Conservation (phyloP, 176 grass and related monocot species). For the Tuctoria greenei region DNA sequence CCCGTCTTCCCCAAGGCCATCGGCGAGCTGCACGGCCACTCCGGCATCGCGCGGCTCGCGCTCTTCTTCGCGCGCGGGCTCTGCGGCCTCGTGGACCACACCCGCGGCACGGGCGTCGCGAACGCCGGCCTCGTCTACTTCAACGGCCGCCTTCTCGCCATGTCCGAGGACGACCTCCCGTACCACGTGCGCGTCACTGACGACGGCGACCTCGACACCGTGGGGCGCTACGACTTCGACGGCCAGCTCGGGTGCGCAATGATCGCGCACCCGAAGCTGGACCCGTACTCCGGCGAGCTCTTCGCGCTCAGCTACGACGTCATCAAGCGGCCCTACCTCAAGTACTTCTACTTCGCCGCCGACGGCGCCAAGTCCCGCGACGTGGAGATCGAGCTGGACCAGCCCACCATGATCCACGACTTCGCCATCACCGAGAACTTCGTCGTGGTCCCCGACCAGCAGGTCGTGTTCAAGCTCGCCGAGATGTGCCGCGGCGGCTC, state of each 20-base stretch:
- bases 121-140: conserved; percentile 89
- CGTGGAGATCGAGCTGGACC: conserved; percentile 66
- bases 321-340: conserved; percentile 62
- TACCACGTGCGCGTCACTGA: conserved; percentile 66
- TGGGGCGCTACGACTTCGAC: conserved; percentile 64
- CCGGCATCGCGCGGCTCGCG: conserved; percentile 56
- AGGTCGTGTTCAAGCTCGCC: conserved; percentile 79
- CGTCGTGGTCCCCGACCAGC: conserved; percentile 83
- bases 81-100: conserved; percentile 62
- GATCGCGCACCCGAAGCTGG: conserved; percentile 89
- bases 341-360: conserved; percentile 68
- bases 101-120: conserved; percentile 71
- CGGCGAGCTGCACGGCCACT: conserved; percentile 92
- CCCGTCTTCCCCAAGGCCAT: conserved; percentile 90
- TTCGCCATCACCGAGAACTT: conserved; percentile 87
- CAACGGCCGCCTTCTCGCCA: conserved; percentile 81
- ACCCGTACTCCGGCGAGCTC: conserved; percentile 63
- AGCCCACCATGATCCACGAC: conserved; percentile 96
- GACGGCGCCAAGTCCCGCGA: conserved; percentile 67
- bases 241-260: conserved; percentile 61
- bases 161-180: conserved; percentile 94
- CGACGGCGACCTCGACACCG: conserved; percentile 57
- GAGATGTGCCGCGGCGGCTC: conserved; percentile 87
- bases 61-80: conserved; percentile 66
- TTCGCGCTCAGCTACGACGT: conserved; percentile 91